Percentiles rank a stretch among this genome's conserved stretches.
phyloP scores from a whole-genome alignment of 2,329 filamentous ascomycete species.

The Trichoderma aggressivum region DNA sequence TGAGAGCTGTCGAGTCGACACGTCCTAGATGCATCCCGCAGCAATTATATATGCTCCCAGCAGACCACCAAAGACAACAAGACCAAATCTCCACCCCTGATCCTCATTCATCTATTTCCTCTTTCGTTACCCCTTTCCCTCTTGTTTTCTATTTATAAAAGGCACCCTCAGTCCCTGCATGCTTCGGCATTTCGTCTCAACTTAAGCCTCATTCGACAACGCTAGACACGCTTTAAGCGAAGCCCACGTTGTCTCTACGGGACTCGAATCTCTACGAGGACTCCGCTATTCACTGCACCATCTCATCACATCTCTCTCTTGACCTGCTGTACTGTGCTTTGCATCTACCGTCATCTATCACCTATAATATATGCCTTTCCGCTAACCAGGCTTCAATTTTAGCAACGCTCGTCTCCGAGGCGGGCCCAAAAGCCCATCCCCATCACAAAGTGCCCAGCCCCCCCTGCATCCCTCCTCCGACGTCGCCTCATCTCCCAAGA shows the following conservation, averaged over 20 bases:
- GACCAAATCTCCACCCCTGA: constrained; percentile 1
- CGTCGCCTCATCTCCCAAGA: constrained; percentile 17
- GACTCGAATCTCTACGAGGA: neutral
- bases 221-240: neutral
- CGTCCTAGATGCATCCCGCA: neutral
- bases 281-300: neutral
- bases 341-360: neutral
- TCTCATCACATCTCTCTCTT: neutral
- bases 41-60: neutral
- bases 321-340: neutral
- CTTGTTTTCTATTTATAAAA: constrained; percentile 7
- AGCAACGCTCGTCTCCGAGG: constrained; percentile 60
- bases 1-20: neutral
- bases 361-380: neutral
- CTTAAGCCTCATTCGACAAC: constrained; percentile 5
- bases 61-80: neutral
- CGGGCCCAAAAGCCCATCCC: constrained; percentile 51
- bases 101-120: neutral
- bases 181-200: neutral
- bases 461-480: constrained; percentile 44
- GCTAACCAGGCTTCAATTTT: constrained; percentile 1
- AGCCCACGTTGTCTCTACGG: neutral
- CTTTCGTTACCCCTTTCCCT: constrained; percentile 10
- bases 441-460: constrained; percentile 44
- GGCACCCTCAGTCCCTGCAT: neutral